Percentiles rank a stretch among this genome's conserved stretches.
phyloP scores from a whole-genome alignment of 148 eudicot species.

The Rhododendron ovatum region DNA sequence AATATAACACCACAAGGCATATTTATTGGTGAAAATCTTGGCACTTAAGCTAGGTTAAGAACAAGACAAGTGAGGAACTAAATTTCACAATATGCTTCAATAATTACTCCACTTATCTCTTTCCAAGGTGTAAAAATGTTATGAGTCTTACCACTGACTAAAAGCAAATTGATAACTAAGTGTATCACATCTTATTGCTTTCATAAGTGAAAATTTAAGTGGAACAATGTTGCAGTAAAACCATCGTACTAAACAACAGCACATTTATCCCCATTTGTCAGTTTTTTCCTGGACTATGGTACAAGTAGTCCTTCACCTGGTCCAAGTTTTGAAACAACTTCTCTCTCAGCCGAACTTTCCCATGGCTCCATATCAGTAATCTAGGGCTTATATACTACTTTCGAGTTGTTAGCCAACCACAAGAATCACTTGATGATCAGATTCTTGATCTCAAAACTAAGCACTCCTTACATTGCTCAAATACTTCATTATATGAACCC shows the following conservation, averaged over 20 bases:
- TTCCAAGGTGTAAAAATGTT: neutral
- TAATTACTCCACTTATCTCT: neutral
- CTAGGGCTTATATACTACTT: neutral
- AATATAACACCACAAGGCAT: neutral
- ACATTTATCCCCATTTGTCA: neutral
- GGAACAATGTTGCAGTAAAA: neutral
- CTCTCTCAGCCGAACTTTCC: neutral
- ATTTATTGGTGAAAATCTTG: neutral
- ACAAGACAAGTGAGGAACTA: neutral
- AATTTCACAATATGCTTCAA: neutral
- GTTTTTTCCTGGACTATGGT: neutral
- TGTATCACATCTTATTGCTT: neutral
- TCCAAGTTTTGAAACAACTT: neutral
- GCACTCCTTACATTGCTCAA: neutral
- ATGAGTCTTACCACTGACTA: neutral
- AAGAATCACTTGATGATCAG: neutral
- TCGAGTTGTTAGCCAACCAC: neutral
- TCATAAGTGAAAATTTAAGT: neutral
- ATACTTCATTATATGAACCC: neutral
- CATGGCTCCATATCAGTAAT: neutral
- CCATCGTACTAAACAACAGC: neutral
- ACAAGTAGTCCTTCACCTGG: neutral
- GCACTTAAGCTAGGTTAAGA: neutral
- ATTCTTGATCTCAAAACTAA: neutral
- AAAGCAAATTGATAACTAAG: neutral